Percentiles rank a stretch among this genome's conserved stretches.
phyloP scores from a whole-genome alignment of 2,329 filamentous ascomycete genomes.

The Colletotrichum sp. region DNA sequence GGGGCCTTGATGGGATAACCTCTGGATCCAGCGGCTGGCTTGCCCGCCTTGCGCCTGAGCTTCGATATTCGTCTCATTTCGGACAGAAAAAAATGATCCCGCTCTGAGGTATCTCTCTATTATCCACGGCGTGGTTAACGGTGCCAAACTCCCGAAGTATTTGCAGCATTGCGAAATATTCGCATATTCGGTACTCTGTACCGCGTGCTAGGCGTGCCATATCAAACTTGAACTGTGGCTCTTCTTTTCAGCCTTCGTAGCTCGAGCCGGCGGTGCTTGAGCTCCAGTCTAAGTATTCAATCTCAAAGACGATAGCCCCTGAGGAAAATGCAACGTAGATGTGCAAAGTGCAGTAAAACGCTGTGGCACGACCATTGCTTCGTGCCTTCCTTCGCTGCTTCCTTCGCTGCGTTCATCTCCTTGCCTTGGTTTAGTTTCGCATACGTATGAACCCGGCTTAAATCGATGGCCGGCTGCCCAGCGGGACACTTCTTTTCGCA shows the following conservation, averaged over 20 bases:
- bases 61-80: background rate
- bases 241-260: background rate
- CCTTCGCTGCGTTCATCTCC: background rate
- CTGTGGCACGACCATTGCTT: background rate
- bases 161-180: background rate
- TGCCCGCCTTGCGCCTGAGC: background rate
- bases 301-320: background rate
- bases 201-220: background rate
- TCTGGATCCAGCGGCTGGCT: background rate
- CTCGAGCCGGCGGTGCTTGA: background rate
- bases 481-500: background rate
- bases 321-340: background rate
- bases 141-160: background rate
- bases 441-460: background rate
- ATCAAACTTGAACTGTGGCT: background rate
- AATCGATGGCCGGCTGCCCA: background rate
- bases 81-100: background rate
- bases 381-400: background rate
- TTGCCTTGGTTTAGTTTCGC: background rate
- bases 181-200: background rate
- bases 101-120: background rate
- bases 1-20: background rate
- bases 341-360: background rate
- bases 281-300: background rate
- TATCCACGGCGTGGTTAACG: background rate